Conservation (phyloP, 2,329 filamentous ascomycete species). For the Claviceps arundinis region DNA sequence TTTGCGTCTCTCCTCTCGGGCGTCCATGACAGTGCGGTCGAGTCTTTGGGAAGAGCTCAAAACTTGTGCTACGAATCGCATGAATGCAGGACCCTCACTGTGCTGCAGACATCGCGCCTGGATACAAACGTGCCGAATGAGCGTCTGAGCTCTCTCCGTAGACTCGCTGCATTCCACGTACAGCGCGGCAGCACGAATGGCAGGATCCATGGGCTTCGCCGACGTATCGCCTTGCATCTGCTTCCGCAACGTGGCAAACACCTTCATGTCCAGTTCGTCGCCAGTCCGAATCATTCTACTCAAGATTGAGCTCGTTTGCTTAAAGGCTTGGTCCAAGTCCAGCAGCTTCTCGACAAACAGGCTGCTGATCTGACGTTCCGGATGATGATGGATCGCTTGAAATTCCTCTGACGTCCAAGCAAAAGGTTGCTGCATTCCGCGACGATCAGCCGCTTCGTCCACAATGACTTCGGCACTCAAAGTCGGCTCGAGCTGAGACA, state of each 20-base stretch:
- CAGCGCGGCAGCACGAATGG: constrained; percentile 40
- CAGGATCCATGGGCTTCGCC: constrained; percentile 36
- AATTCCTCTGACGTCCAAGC: constrained; percentile 34
- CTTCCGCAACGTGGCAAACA: constrained; percentile 39
- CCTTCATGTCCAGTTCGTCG: constrained; percentile 32
- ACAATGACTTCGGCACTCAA: constrained; percentile 23
- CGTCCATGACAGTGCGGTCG: constrained; percentile 14
- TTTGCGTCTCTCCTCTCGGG: constrained; percentile 9
- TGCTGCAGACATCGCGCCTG: constrained; percentile 33
- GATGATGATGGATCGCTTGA: constrained; percentile 28
- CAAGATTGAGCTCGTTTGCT: constrained; percentile 42
- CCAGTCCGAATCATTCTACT: constrained; percentile 40
- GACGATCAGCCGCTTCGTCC: constrained; percentile 26
- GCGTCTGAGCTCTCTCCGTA: constrained; percentile 18
- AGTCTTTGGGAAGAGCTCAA: constrained; percentile 15
- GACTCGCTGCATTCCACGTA: constrained; percentile 35
- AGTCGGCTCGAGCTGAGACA: constrained; percentile 28
- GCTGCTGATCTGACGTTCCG: constrained; percentile 21
- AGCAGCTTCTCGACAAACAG: constrained; percentile 56
- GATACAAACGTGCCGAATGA: constrained; percentile 29
- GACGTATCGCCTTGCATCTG: constrained; percentile 35
- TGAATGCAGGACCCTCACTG: constrained; percentile 33
- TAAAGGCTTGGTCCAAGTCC: constrained; percentile 42
- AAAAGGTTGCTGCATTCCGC: constrained; percentile 22
- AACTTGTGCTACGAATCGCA: constrained; percentile 27